Evolutionary conservation across 2,329 filamentous ascomycete genomes (phyloP), one percentile per base, ranked within the genome.

Genomic region (Talaromyces sp.): DNA sequence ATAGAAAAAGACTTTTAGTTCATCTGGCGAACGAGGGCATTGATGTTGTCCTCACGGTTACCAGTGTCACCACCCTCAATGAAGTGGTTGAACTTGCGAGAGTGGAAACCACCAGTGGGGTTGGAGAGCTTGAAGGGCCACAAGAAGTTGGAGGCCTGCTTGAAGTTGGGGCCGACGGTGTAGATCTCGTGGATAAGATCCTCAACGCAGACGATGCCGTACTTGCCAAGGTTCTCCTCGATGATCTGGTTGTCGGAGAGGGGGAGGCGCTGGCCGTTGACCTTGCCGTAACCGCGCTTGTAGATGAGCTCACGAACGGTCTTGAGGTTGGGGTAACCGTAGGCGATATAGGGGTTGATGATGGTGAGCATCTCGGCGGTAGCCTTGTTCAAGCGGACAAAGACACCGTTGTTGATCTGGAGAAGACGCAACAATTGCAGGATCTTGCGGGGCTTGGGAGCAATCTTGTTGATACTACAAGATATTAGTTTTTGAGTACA

Each of bases 61-160:
- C 95, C 95, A 75, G 96, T 86, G 83, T 99, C 95, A 90, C 95
- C 95, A 83, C 94, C 95, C 87, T 97, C 91, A 70, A 98, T 91
- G 86, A 92, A 98, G 87, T 98, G 93, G 87, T 93, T 95, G 89
- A 98, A 98, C 87, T 98, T 99, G 84, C 95, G 88, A 76, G 90
- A 83, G 75, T 90, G 90, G 92, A 98, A 99, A 72, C 95, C 94
- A 81, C 95, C 95, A 75, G 85, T 98, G 79, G 95, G 95, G 89
- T 96, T 97, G 88, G 89, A 93, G 74, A 99, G 91, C 91, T 99
- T 98, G 90, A 99, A 99, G 80, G 95, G 95, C 95, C 95, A 99
- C 74, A 98, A 85, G 89, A 98, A 98, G 90, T 98, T 99, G 86
- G 90, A 88, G 77, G 92, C 93, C 86, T 97, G 93, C 90, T 97